A percentile compares a stretch with the other conserved stretches of the same genome.
These are phyloP conservation scores for Jackrogersella multiformis DNA, from an alignment of 495 filamentous ascomycete genomes.

Conservation along the genomic window DNA sequence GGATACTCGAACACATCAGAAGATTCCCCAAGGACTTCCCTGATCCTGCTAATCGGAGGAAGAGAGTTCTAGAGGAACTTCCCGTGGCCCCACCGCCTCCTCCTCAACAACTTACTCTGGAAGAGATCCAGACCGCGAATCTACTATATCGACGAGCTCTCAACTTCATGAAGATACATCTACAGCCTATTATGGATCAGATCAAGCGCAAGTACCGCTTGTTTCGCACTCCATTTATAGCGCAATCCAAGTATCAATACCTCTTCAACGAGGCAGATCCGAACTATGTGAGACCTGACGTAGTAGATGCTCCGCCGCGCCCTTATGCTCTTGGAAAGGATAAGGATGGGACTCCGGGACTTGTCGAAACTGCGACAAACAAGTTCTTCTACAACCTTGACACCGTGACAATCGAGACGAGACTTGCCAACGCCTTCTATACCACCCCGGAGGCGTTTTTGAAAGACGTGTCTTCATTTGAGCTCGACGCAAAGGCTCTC, in stretches of 20 bases:
- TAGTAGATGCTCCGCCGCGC: constrained; percentile 68
- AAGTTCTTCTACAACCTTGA: constrained; percentile 96
- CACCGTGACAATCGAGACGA: constrained; percentile 90
- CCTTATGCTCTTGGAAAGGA: constrained; percentile 81
- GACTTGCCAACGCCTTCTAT: constrained; percentile 94
- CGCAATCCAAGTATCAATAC: constrained; percentile 75
- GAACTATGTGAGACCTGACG: constrained; percentile 79
- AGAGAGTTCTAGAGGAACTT: constrained; percentile 78
- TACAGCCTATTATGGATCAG: constrained; percentile 95
- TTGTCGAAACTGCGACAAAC: constrained; percentile 72
- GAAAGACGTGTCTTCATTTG: constrained; percentile 81
- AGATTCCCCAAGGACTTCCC: constrained; percentile 86
- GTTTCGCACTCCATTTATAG: constrained; percentile 82
- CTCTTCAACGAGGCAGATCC: constrained; percentile 84
- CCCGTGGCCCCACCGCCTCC: constrained; percentile 76
- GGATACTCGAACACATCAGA: constrained; percentile 75
- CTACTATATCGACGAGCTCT: constrained; percentile 80
- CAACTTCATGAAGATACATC: constrained; percentile 83
- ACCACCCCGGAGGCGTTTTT: constrained; percentile 87
- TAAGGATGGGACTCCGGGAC: constrained; percentile 74
- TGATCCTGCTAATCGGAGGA: constrained; percentile 83
- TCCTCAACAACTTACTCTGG: constrained; percentile 70
- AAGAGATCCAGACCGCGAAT: constrained; percentile 81
- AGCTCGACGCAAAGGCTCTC: constrained; percentile 79
- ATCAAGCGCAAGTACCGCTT: constrained; percentile 84